Evolutionary conservation across 2,329 filamentous ascomycete genomes (phyloP).

Genomic region (Phyllosticta citribraziliensis): DNA sequence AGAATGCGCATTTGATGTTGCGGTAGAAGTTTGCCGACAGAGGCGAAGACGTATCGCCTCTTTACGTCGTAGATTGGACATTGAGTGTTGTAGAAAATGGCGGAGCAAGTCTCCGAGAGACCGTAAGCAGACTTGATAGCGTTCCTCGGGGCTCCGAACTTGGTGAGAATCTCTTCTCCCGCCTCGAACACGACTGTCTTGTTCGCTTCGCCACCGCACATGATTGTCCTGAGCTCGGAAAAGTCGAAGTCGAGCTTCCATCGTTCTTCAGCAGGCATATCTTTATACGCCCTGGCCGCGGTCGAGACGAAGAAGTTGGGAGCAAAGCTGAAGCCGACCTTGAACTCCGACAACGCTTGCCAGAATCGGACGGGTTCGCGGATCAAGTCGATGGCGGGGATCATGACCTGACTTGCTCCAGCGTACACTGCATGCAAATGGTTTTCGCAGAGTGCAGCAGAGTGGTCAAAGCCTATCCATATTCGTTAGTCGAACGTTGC

Average conservation of each 20-base stretch:
- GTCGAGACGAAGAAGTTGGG: slow-evolving; percentile 33
- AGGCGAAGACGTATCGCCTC: slow-evolving; percentile 22
- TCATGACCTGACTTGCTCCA: slow-evolving; percentile 37
- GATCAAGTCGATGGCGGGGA: slow-evolving; percentile 33
- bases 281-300: slow-evolving; percentile 1
- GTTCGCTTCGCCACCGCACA: slow-evolving; percentile 41
- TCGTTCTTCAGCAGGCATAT: not conserved
- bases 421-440: slow-evolving; percentile 40
- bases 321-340: slow-evolving; percentile 36
- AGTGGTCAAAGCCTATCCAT: slow-evolving; percentile 35
- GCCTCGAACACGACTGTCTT: slow-evolving; percentile 23
- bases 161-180: slow-evolving; percentile 20
- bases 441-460: slow-evolving; percentile 42
- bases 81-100: slow-evolving; percentile 28
- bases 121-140: slow-evolving; percentile 8
- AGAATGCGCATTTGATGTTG: slow-evolving; percentile 6
- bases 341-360: slow-evolving; percentile 31
- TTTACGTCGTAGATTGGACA: slow-evolving; percentile 34
- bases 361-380: slow-evolving; percentile 31
- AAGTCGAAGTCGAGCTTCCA: slow-evolving; percentile 1
- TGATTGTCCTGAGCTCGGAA: slow-evolving; percentile 21
- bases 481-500: not conserved
- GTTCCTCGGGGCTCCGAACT: slow-evolving; percentile 20
- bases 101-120: slow-evolving; percentile 7
- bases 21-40: slow-evolving; percentile 23